These are phyloP conservation scores for Epichloe elymi DNA, from an alignment of 2,329 filamentous ascomycete species.

Conservation along the genomic window DNA sequence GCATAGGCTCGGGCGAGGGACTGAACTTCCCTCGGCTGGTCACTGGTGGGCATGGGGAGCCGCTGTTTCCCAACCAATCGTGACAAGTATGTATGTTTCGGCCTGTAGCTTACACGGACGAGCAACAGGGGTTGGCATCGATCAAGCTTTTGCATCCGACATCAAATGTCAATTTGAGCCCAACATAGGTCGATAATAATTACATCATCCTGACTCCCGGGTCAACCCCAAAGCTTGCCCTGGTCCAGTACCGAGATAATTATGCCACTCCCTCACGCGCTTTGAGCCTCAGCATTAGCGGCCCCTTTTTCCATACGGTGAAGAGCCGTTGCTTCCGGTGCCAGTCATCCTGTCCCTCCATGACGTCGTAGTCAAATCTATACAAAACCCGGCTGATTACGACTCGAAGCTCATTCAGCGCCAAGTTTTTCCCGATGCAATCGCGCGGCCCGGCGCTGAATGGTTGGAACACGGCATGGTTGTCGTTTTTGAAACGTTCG, in stretches of 20 bases:
- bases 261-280: background rate
- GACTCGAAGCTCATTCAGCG: constrained; percentile 34
- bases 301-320: constrained; percentile 10
- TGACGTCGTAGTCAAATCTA: constrained; percentile 28
- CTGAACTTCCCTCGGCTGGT: background rate
- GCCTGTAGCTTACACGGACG: too few species aligned
- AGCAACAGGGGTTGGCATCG: too few species aligned
- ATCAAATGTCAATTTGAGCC: too few species aligned
- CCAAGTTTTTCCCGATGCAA: constrained; percentile 28
- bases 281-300: constrained; percentile 6
- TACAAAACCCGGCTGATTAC: constrained; percentile 30
- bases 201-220: too few species aligned
- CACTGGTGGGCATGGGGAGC: too few species aligned
- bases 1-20: background rate
- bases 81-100: too few species aligned
- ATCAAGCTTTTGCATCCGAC: too few species aligned
- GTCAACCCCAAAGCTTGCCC: too few species aligned
- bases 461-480: constrained; percentile 21
- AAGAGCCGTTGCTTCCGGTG: constrained; percentile 9
- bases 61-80: too few species aligned
- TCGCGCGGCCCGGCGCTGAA: constrained; percentile 26
- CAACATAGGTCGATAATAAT: too few species aligned
- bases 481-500: constrained; percentile 26
- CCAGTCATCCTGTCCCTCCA: constrained; percentile 15
- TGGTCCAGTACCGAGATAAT: too few species aligned